Percentiles rank a stretch among this genome's conserved stretches.
Conservation (phyloP, 2,329 filamentous ascomycete genomes). For the Mycosphaerelloides madeirae region DNA sequence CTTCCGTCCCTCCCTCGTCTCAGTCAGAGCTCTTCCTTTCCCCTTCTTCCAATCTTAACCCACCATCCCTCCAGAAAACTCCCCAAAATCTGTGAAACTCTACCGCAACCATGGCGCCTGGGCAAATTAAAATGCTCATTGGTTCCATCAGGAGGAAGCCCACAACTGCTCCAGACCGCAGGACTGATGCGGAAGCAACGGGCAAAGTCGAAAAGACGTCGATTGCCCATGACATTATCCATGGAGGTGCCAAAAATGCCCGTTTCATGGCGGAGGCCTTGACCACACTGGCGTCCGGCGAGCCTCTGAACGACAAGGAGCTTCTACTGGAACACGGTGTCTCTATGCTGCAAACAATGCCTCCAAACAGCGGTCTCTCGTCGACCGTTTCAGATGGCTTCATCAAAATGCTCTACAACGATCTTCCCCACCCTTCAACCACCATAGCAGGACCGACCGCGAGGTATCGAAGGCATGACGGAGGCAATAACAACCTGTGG, state of each 20-base stretch:
- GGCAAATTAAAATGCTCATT: conserved; percentile 41
- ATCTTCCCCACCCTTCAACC: conserved; percentile 49
- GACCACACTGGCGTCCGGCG: conserved; percentile 41
- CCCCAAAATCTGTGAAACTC: no score
- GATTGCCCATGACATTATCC: conserved; percentile 38
- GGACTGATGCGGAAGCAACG: conserved; percentile 32
- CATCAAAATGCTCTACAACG: conserved; percentile 51
- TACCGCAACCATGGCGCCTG: conserved; percentile 19
- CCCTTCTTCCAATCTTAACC: no score
- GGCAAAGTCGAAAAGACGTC: conserved; percentile 37
- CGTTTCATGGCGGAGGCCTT: conserved; percentile 39
- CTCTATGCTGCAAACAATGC: conserved; percentile 49
- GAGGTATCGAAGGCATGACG: conserved; percentile 43
- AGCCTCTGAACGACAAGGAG: conserved; percentile 46
- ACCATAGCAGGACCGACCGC: conserved; percentile 45
- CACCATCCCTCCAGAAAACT: no score
- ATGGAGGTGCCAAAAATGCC: conserved; percentile 38
- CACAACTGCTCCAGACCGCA: conserved; percentile 45
- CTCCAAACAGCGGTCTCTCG: conserved; percentile 47
- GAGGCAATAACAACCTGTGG: conserved; percentile 46
- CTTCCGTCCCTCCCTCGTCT: no score
- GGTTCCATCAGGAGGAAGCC: conserved; percentile 46
- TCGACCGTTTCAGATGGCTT: conserved; percentile 47
- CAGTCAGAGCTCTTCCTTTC: no score
- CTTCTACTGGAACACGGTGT: conserved; percentile 50